Conservation (phyloP, 257 asterid genomes). For the Echium plantagineum region DNA sequence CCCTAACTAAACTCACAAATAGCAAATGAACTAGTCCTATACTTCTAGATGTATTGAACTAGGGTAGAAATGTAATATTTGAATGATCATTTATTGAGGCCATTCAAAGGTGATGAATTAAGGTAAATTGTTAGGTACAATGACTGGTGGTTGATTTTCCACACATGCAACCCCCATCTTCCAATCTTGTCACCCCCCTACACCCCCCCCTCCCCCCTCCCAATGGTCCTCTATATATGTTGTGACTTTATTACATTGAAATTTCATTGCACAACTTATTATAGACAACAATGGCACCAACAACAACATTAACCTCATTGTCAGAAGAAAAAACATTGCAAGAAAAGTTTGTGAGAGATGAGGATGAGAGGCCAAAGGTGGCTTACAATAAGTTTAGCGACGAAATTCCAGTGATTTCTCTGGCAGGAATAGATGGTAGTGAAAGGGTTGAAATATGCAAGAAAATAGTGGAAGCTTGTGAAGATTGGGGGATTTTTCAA, state of each 20-base stretch:
- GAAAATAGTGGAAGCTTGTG: conserved; percentile 60
- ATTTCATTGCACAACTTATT: too few species aligned
- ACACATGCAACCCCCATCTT: not conserved
- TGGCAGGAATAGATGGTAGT: conserved; percentile 36
- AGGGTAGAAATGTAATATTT: too few species aligned
- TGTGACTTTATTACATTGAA: too few species aligned
- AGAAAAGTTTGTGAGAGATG: conserved; percentile 58
- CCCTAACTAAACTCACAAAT: too few species aligned
- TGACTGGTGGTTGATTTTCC: conserved; percentile 1
- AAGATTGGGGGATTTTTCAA: conserved; percentile 89
- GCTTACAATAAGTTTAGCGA: conserved; percentile 59
- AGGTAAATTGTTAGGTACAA: conserved; percentile 3
- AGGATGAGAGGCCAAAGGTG: conserved; percentile 80
- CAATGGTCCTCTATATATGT: not conserved
- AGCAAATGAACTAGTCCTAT: too few species aligned
- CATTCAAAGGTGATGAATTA: not conserved
- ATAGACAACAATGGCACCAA: not conserved
- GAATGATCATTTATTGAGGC: too few species aligned
- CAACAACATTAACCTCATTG: conserved; percentile 22
- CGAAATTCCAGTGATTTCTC: conserved; percentile 77
- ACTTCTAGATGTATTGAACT: too few species aligned
- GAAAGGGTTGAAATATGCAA: conserved; percentile 39
- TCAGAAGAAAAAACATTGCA: conserved; percentile 28
- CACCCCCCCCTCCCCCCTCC: not conserved
- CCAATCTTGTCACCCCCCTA: too few species aligned